Evolutionary conservation across 768 basidiomycete genomes (phyloP).

Genomic region (Rhodosporidiobolus sp.): DNA sequence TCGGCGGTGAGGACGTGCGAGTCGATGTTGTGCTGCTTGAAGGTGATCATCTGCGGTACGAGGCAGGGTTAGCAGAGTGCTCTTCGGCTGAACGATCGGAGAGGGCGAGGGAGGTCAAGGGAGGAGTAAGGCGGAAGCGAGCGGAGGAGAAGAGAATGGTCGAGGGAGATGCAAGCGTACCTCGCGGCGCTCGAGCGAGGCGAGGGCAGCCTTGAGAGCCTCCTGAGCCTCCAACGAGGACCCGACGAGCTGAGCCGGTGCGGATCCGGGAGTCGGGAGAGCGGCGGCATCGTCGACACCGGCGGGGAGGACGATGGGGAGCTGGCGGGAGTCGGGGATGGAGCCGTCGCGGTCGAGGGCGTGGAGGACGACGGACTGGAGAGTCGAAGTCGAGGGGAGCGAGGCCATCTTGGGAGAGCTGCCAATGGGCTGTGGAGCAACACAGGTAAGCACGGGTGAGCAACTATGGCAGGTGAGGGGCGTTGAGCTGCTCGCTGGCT

Average conservation of each 20-base stretch:
- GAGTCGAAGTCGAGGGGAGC: constrained; percentile 2
- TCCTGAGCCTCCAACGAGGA: constrained; percentile 57
- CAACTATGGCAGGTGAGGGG: too few relatives aligned
- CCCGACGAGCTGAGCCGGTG: constrained; percentile 19
- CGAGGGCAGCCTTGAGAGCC: constrained; percentile 80
- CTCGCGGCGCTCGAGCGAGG: constrained; percentile 81
- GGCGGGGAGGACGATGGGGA: constrained; percentile 40
- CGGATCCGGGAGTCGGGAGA: neutral
- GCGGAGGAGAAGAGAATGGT: neutral
- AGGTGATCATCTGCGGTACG: constrained; percentile 70
- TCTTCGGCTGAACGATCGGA: too few relatives aligned
- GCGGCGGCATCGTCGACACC: constrained; percentile 19
- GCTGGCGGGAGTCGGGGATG: constrained; percentile 48
- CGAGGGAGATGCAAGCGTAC: constrained; percentile 50
- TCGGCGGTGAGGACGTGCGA: constrained; percentile 75
- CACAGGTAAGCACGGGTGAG: too few relatives aligned
- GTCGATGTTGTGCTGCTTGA: constrained; percentile 70
- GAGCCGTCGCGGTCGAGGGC: constrained; percentile 39
- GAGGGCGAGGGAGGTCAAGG: too few relatives aligned
- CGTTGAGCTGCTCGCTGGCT: too few relatives aligned
- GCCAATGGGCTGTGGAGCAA: neutral
- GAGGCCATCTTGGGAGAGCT: neutral
- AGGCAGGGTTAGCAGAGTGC: too few relatives aligned
- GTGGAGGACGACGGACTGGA: constrained; percentile 36
- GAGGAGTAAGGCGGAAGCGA: too few relatives aligned